Conservation (phyloP, 495 filamentous ascomycete genomes). For the Cladorrhinum samala region DNA sequence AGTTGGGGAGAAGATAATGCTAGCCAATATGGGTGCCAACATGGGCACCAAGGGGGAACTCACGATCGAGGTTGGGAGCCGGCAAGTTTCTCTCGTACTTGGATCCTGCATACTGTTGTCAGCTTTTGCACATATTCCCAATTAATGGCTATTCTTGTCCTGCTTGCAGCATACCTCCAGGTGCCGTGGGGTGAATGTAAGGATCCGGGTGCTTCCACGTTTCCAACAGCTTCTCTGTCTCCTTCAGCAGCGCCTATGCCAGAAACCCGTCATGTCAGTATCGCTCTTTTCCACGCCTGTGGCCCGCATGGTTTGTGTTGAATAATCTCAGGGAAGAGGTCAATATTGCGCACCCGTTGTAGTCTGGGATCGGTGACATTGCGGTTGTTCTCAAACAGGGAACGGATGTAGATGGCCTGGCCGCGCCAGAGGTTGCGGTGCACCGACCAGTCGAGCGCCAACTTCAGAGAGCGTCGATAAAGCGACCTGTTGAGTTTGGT, state of each 20-base stretch:
- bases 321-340: neutral
- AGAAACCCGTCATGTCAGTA: constrained; percentile 1
- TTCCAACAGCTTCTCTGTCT: constrained; percentile 81
- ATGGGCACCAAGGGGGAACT: constrained; percentile 30
- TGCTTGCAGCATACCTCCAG: constrained; percentile 66
- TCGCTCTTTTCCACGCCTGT: neutral
- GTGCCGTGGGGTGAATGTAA: constrained; percentile 79
- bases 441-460: constrained; percentile 89
- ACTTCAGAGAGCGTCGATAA: constrained; percentile 87
- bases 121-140: constrained; percentile 18
- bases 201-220: constrained; percentile 98
- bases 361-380: constrained; percentile 79
- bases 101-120: constrained; percentile 54
- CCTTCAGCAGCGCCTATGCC: constrained; percentile 65
- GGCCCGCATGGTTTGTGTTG: neutral
- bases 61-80: constrained; percentile 69
- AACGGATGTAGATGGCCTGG: constrained; percentile 91
- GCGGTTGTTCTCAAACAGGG: constrained; percentile 90
- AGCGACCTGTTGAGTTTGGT: constrained; percentile 58
- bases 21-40: neutral
- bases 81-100: constrained; percentile 96
- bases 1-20: neutral
- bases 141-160: neutral
- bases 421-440: constrained; percentile 88
- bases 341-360: constrained; percentile 58